These are phyloP conservation scores for Rhizoclosmatium sp. DNA, from an alignment of 192 early-diverging fungal genomes.

Conservation along the genomic window DNA sequence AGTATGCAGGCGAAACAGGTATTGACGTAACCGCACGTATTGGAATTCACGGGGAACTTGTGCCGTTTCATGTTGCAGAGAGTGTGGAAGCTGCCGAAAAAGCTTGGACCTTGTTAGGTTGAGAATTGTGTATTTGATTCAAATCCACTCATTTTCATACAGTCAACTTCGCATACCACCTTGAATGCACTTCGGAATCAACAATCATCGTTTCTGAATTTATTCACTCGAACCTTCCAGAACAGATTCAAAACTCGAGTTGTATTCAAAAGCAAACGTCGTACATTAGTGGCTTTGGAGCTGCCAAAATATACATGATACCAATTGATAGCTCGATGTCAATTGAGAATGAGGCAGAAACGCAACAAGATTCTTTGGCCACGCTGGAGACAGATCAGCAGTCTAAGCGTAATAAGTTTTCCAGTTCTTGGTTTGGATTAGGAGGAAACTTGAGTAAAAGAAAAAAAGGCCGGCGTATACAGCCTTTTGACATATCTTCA, in stretches of 20 bases:
- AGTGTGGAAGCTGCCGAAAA: slow-evolving; percentile 16
- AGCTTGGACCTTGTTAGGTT: slow-evolving; percentile 28
- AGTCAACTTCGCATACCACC: slow-evolving; percentile 38
- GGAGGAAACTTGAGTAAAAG: too few species aligned
- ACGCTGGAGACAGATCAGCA: too few species aligned
- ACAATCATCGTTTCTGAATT: slow-evolving; percentile 28
- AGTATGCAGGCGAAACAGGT: slow-evolving; percentile 34
- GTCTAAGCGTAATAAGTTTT: too few species aligned
- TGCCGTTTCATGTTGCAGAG: not conserved
- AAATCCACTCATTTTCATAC: not conserved
- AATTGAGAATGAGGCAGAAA: too few species aligned
- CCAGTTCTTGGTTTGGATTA: too few species aligned
- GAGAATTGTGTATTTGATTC: not conserved
- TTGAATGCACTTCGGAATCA: slow-evolving; percentile 24
- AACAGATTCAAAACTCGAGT: not conserved
- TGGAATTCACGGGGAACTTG: slow-evolving; percentile 27
- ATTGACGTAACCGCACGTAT: slow-evolving; percentile 22
- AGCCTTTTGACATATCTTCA: too few species aligned
- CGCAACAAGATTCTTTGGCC: too few species aligned
- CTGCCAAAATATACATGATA: slow-evolving; percentile 21
- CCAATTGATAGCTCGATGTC: not conserved
- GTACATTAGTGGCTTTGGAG: not conserved
- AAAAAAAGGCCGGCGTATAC: too few species aligned
- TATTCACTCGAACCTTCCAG: not conserved
- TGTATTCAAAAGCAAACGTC: not conserved